Percentiles rank a stretch among this genome's conserved stretches.
These are phyloP conservation scores for Metschnikowia matae DNA, from an alignment of 805 yeast genomes.

Conservation along the genomic window DNA sequence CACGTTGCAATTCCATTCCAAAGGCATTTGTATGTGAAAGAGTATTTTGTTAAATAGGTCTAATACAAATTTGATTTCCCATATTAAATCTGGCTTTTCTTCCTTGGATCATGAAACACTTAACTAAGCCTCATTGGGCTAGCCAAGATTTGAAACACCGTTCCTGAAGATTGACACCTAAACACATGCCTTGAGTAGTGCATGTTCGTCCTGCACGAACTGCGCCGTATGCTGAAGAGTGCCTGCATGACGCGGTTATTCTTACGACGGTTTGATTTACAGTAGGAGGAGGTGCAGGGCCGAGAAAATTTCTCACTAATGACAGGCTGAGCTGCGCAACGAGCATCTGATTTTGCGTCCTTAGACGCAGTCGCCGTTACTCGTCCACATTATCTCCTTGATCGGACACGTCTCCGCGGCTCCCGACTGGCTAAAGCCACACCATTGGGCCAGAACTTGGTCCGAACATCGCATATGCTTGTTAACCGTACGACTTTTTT, in stretches of 20 bases:
- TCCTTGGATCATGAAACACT: no score
- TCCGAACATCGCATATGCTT: neutral
- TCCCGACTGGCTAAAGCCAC: neutral
- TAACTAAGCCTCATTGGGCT: neutral
- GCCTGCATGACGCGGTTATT: neutral
- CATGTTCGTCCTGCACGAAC: neutral
- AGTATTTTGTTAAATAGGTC: no score
- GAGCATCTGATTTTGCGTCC: neutral
- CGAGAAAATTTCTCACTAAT: neutral
- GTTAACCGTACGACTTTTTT: no score
- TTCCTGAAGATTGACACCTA: neutral
- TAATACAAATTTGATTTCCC: neutral
- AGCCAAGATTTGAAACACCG: neutral
- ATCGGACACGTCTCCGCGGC: neutral
- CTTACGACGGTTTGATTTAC: neutral
- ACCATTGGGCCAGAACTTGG: neutral
- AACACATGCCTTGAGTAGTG: neutral
- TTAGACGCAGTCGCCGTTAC: neutral
- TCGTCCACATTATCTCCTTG: neutral
- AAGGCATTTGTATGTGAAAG: no score
- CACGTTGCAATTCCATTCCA: neutral
- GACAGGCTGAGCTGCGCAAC: neutral
- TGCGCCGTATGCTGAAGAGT: neutral
- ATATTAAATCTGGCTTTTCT: no score
- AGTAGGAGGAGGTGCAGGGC: neutral